Conservation (phyloP, 768 basidiomycete species). For the Porphyrellus cyaneotinctus region DNA sequence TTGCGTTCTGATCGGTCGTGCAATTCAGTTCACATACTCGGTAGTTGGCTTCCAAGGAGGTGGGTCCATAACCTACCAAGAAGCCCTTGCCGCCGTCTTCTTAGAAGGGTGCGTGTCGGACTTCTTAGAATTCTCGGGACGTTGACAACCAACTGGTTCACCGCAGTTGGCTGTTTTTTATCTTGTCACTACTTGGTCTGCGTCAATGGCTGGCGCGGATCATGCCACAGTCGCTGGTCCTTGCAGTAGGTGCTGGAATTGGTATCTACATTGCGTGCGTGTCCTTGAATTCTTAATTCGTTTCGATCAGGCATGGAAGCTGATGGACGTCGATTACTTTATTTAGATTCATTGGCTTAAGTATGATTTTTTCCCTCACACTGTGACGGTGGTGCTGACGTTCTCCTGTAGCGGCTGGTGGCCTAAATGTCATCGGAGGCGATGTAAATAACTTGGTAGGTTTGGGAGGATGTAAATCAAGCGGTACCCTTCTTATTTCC, state of each 20-base stretch:
- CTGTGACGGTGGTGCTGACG: not conserved
- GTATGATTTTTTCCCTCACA: slow-evolving; percentile 33
- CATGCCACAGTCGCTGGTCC: slow-evolving; percentile 83
- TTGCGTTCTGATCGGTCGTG: not conserved
- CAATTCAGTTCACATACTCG: slow-evolving; percentile 75
- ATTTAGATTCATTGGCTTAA: slow-evolving; percentile 68
- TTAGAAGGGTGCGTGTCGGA: slow-evolving; percentile 64
- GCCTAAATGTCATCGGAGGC: slow-evolving; percentile 75
- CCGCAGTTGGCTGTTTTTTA: slow-evolving; percentile 72
- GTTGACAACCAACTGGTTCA: not conserved
- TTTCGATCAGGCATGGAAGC: not conserved
- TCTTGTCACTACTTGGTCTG: slow-evolving; percentile 75
- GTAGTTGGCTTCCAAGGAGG: slow-evolving; percentile 82
- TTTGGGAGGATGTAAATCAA: slow-evolving; percentile 67
- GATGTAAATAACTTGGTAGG: slow-evolving; percentile 65
- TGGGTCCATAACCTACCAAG: slow-evolving; percentile 63
- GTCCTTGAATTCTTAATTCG: not conserved
- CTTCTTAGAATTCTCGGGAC: not conserved
- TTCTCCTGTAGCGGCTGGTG: slow-evolving; percentile 47
- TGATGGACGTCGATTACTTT: slow-evolving; percentile 14
- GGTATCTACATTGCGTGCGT: slow-evolving; percentile 82
- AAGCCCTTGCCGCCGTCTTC: slow-evolving; percentile 83
- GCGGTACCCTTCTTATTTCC: slow-evolving; percentile 31
- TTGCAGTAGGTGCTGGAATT: slow-evolving; percentile 83
- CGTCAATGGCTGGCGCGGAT: slow-evolving; percentile 88